Percentiles rank a stretch among this genome's conserved stretches.
Evolutionary conservation across 176 grass and related monocot genomes (phyloP).

Genomic region (Triticum aestivum): DNA sequence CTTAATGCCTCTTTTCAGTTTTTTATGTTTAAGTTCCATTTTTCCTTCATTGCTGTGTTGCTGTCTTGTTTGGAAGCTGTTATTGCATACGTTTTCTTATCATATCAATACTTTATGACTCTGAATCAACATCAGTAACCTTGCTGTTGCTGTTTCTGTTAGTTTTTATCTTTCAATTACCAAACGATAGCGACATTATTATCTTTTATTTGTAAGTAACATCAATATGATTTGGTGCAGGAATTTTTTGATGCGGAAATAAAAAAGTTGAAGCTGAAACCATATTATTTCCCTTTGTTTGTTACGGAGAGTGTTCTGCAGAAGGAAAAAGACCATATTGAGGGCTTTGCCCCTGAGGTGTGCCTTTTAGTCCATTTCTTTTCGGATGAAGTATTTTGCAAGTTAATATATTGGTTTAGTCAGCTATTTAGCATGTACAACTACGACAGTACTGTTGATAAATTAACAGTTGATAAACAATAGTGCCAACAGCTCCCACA

Average conservation of each 20-base stretch:
- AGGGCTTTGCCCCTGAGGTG: constrained; percentile 98
- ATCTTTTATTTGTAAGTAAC: constrained; percentile 3
- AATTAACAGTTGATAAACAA: neutral
- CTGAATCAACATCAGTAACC: too few relatives aligned
- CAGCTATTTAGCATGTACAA: neutral
- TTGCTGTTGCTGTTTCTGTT: neutral
- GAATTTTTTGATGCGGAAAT: constrained; percentile 94
- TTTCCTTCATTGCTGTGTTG: neutral
- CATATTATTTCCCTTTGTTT: constrained; percentile 92
- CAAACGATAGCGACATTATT: neutral
- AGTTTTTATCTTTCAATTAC: neutral
- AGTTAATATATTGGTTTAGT: neutral
- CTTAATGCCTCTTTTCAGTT: neutral
- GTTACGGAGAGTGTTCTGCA: constrained; percentile 96
- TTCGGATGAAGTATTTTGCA: neutral
- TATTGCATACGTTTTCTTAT: too few relatives aligned
- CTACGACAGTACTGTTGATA: neutral
- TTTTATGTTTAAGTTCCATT: neutral
- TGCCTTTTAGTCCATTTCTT: constrained; percentile 15
- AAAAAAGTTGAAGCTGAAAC: constrained; percentile 86
- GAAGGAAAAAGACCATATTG: constrained; percentile 96
- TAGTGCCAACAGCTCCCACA: neutral
- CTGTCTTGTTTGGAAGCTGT: neutral
- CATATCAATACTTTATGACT: too few relatives aligned
- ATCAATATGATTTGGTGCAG: constrained; percentile 41